Evolutionary conservation across 2,329 filamentous ascomycete species (phyloP).

Genomic region (Aspergillus spinulosporus): DNA sequence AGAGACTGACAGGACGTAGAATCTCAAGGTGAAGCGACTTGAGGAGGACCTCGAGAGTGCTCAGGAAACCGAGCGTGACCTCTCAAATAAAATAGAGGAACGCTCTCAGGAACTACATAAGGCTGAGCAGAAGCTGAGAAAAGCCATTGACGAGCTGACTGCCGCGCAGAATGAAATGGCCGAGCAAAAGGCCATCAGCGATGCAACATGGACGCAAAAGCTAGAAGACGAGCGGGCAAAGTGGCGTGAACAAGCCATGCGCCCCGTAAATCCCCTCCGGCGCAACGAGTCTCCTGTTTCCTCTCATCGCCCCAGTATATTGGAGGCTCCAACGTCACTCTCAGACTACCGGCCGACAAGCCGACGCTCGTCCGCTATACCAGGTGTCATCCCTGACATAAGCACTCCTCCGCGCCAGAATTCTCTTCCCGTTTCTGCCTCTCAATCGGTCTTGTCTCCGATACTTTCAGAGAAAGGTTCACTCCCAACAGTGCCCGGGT

Average conservation of each 20-base stretch:
- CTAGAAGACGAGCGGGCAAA: conserved; percentile 66
- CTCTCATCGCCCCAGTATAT: conserved; percentile 40
- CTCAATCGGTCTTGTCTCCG: conserved; percentile 31
- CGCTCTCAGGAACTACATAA: conserved; percentile 61
- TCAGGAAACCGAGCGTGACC: conserved; percentile 45
- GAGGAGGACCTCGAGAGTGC: conserved; percentile 81
- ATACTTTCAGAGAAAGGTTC: conserved; percentile 26
- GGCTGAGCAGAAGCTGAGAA: conserved; percentile 42
- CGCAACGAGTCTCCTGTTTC: conserved; percentile 45
- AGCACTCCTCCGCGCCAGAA: conserved; percentile 49
- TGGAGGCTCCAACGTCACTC: conserved; percentile 41
- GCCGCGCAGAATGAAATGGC: conserved; percentile 59
- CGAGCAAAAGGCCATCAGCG: conserved; percentile 60
- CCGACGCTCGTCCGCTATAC: conserved; percentile 43
- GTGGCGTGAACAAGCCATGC: conserved; percentile 53
- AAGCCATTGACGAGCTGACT: conserved; percentile 62
- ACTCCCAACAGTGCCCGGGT: conserved; percentile 29
- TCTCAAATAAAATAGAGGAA: conserved; percentile 60
- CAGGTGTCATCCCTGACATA: conserved; percentile 37
- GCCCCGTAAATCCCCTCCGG: conserved; percentile 38
- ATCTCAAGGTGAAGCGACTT: conserved; percentile 64
- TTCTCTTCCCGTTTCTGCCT: conserved; percentile 42
- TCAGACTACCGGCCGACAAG: conserved; percentile 41
- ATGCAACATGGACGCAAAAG: conserved; percentile 58
- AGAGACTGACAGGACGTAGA: conserved; percentile 46